Percentiles rank a stretch among this genome's conserved stretches.
phyloP scores from a whole-genome alignment of 352 stramenopile species.

The Globisporangium middletonii region DNA sequence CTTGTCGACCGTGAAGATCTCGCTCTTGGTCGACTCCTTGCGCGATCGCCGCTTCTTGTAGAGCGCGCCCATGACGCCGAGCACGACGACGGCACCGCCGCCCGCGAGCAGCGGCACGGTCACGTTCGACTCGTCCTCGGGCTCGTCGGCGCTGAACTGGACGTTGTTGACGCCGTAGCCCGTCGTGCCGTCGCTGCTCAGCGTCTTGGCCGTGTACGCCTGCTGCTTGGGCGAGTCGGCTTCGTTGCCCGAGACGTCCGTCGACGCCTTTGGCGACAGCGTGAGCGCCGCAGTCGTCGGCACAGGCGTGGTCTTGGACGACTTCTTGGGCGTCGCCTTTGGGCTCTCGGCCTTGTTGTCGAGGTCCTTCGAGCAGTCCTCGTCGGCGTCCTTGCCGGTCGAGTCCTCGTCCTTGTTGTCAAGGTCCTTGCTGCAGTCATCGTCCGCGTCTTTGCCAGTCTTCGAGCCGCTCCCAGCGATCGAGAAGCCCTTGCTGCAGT shows the following conservation, averaged over 20 bases:
- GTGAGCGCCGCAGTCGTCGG: slow-evolving; percentile 21
- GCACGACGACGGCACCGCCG: slow-evolving; percentile 32
- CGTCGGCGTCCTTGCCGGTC: slow-evolving; percentile 1
- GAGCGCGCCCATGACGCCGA: slow-evolving; percentile 37
- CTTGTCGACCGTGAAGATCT: slow-evolving; percentile 79
- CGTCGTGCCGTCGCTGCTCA: slow-evolving; percentile 9
- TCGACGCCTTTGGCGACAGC: slow-evolving; percentile 24
- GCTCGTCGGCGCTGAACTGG: slow-evolving; percentile 30
- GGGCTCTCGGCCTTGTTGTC: slow-evolving; percentile 19
- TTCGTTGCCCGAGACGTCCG: slow-evolving; percentile 21
- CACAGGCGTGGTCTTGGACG: slow-evolving; percentile 7
- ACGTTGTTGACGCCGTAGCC: slow-evolving; percentile 31
- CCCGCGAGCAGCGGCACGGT: slow-evolving; percentile 23
- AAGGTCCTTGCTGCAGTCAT: slow-evolving; percentile 12
- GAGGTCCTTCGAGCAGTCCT: slow-evolving; percentile 12
- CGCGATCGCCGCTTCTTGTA: slow-evolving; percentile 62
- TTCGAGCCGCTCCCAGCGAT: too few relatives aligned
- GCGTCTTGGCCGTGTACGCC: slow-evolving; percentile 9
- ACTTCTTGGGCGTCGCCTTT: slow-evolving; percentile 3
- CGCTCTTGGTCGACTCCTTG: slow-evolving; percentile 45
- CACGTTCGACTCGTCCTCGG: slow-evolving; percentile 6
- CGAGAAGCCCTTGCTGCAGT: slow-evolving; percentile 7
- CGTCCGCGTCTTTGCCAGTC: slow-evolving; percentile 13
- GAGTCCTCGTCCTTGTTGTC: slow-evolving; percentile 8
- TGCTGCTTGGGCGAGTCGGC: slow-evolving; percentile 21